phyloP scores from a whole-genome alignment of 257 asterid species.

The Nicotiana sylvestris region DNA sequence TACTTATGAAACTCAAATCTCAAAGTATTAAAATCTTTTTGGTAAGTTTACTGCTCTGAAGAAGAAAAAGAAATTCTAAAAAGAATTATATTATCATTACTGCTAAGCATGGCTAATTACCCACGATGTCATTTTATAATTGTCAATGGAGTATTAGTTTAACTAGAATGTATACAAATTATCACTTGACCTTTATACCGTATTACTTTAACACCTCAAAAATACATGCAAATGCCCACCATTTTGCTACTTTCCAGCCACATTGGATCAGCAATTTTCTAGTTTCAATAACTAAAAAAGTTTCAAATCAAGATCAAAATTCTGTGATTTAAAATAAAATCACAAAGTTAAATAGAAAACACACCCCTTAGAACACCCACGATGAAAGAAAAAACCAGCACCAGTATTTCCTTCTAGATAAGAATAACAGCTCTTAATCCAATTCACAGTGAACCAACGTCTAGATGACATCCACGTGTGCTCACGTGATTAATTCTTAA shows the following conservation, averaged over 20 bases:
- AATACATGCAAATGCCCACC: slow-evolving; percentile 7
- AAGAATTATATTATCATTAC: too few species aligned
- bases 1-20: too few species aligned
- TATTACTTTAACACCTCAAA: slow-evolving; percentile 12
- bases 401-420: slow-evolving; percentile 21
- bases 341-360: slow-evolving; percentile 30
- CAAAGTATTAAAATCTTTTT: too few species aligned
- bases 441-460: slow-evolving; percentile 27
- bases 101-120: not conserved
- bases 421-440: slow-evolving; percentile 34
- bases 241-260: slow-evolving; percentile 21
- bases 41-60: too few species aligned
- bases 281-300: slow-evolving; percentile 13
- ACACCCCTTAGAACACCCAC: slow-evolving; percentile 21
- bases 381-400: not conserved
- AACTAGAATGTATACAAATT: not conserved
- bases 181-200: not conserved
- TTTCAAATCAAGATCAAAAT: slow-evolving; percentile 4
- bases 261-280: slow-evolving; percentile 27
- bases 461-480: slow-evolving; percentile 21
- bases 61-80: too few species aligned
- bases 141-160: too few species aligned
- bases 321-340: not conserved
- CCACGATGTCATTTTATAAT: not conserved
- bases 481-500: not conserved